These are phyloP conservation scores for Asterophora parasitica DNA, from an alignment of 768 basidiomycete species.

Conservation along the genomic window DNA sequence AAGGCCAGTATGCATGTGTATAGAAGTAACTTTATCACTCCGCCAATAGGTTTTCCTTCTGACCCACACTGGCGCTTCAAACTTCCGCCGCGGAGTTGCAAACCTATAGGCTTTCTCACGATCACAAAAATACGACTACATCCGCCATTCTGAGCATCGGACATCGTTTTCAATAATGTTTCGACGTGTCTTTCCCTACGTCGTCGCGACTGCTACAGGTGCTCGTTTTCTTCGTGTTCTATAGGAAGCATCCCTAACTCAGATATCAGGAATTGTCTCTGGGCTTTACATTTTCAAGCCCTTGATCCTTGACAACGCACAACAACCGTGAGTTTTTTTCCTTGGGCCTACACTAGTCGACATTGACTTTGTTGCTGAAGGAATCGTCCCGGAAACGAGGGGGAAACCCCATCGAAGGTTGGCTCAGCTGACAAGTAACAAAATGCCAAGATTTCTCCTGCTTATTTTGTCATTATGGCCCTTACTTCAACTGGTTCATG, in stretches of 20 bases:
- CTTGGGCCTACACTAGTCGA: neutral
- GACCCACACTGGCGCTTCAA: no score
- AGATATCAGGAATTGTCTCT: slow-evolving; percentile 46
- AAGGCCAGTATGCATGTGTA: no score
- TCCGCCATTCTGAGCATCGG: no score
- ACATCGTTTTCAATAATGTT: slow-evolving; percentile 14
- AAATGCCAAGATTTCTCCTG: neutral
- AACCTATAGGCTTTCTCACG: neutral
- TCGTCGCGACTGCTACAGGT: slow-evolving; percentile 60
- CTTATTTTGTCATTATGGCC: no score
- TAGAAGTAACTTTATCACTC: no score
- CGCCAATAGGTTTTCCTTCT: no score
- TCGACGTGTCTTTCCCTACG: slow-evolving; percentile 43
- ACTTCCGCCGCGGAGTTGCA: slow-evolving; percentile 18
- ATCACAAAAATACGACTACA: no score
- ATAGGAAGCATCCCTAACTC: neutral
- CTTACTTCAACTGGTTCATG: no score
- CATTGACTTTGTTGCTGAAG: slow-evolving; percentile 1
- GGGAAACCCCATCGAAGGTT: neutral
- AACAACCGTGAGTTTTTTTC: neutral
- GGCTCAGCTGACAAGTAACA: slow-evolving; percentile 2
- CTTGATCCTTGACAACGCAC: slow-evolving; percentile 24
- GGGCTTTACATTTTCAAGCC: slow-evolving; percentile 69
- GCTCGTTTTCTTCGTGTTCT: slow-evolving; percentile 2
- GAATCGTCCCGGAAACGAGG: slow-evolving; percentile 1